These are phyloP conservation scores for Lentinula guzmanii DNA, from an alignment of 768 basidiomycete species.

Conservation along the genomic window DNA sequence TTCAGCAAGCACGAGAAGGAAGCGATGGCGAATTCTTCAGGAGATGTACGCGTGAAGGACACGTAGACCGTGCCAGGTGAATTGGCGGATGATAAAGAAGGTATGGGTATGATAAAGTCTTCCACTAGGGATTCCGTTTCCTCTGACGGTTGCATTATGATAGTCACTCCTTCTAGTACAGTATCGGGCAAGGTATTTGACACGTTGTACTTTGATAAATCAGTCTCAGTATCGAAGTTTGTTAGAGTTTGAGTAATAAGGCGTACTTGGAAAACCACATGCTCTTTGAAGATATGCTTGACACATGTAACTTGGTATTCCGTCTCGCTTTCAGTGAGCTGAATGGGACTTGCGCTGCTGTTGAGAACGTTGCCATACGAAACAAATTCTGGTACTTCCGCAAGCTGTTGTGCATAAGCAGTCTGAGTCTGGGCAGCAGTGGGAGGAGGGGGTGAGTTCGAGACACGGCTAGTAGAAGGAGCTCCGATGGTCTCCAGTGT, in stretches of 20 bases:
- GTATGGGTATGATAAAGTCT: slow-evolving; percentile 90
- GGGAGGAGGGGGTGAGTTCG: slow-evolving; percentile 64
- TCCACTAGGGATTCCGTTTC: slow-evolving; percentile 75
- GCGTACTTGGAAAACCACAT: slow-evolving; percentile 92
- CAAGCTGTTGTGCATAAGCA: slow-evolving; percentile 78
- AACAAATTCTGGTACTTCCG: slow-evolving; percentile 80
- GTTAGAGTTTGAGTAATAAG: background rate
- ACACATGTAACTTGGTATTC: slow-evolving; percentile 97
- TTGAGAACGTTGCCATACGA: slow-evolving; percentile 83
- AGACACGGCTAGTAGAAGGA: slow-evolving; percentile 52
- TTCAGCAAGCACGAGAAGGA: slow-evolving; percentile 91
- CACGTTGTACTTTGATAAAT: slow-evolving; percentile 75
- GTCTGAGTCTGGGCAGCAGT: slow-evolving; percentile 86
- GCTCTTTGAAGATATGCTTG: slow-evolving; percentile 94
- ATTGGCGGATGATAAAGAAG: slow-evolving; percentile 57
- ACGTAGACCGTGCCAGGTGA: slow-evolving; percentile 90
- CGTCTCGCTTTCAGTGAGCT: slow-evolving; percentile 93
- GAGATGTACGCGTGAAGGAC: slow-evolving; percentile 81
- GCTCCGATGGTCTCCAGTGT: slow-evolving; percentile 80
- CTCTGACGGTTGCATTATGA: slow-evolving; percentile 81
- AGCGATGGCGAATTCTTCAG: slow-evolving; percentile 70
- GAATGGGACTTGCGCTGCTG: slow-evolving; percentile 72
- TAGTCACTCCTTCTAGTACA: slow-evolving; percentile 88
- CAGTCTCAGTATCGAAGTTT: background rate
- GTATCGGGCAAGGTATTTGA: slow-evolving; percentile 96